phyloP scores from a whole-genome alignment of 345 rosid species.

The Dimocarpus longan region DNA sequence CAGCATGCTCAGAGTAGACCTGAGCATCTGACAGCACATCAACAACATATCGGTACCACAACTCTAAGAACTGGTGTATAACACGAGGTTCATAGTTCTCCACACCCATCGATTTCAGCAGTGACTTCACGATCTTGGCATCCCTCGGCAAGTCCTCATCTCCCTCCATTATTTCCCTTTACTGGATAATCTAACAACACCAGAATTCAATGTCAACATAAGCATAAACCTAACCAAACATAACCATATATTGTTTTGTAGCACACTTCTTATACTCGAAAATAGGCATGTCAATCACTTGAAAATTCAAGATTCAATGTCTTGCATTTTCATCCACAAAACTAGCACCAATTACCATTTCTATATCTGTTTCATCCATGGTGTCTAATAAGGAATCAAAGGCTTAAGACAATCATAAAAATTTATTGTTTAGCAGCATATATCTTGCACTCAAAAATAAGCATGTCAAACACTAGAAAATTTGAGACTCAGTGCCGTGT shows the following conservation, averaged over 20 bases:
- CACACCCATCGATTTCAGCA: constrained; percentile 89
- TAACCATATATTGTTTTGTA: neutral
- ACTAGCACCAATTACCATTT: too few species aligned
- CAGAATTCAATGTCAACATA: neutral
- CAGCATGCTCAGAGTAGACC: constrained; percentile 90
- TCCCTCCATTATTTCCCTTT: constrained; percentile 49
- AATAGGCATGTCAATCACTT: too few species aligned
- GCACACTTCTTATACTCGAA: too few species aligned
- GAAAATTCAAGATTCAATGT: neutral
- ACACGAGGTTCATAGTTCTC: constrained; percentile 91
- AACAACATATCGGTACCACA: constrained; percentile 89
- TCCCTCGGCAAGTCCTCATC: constrained; percentile 79
- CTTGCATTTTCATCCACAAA: neutral
- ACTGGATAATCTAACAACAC: constrained; percentile 1
- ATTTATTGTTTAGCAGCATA: too few species aligned
- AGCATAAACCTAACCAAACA: too few species aligned
- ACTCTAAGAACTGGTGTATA: constrained; percentile 78
- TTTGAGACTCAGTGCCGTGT: too few species aligned
- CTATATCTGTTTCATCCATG: too few species aligned
- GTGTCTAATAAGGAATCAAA: neutral
- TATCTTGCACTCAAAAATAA: too few species aligned
- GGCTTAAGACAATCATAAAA: neutral
- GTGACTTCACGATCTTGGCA: constrained; percentile 76
- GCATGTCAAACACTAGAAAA: too few species aligned
- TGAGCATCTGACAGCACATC: constrained; percentile 85